These are phyloP conservation scores for Fusarium neocosmosporiellum DNA, from an alignment of 2,329 filamentous ascomycete species.

Conservation along the genomic window DNA sequence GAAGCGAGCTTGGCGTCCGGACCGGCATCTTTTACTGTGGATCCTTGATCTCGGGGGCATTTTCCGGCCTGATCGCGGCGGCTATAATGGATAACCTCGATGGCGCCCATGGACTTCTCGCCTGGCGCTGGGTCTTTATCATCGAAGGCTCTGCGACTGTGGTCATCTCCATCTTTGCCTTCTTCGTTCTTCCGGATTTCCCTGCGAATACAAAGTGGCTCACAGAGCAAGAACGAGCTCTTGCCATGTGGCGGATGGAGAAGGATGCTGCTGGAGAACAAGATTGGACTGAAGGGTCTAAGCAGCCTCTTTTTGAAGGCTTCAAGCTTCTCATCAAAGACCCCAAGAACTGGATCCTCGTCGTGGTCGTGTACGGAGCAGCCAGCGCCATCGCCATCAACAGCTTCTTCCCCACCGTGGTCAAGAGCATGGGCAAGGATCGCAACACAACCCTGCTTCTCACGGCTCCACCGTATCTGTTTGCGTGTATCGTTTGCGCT, in stretches of 20 bases:
- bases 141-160: constrained; percentile 64
- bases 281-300: constrained; percentile 52
- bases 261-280: constrained; percentile 54
- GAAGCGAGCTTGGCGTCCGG: constrained; percentile 71
- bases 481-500: constrained; percentile 49
- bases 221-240: constrained; percentile 53
- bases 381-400: constrained; percentile 57
- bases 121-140: constrained; percentile 74
- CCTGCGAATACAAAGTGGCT: constrained; percentile 53
- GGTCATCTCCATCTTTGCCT: constrained; percentile 27
- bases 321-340: constrained; percentile 59
- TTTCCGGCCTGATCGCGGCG: constrained; percentile 70
- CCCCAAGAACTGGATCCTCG: constrained; percentile 53
- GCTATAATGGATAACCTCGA: constrained; percentile 63
- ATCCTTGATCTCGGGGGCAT: constrained; percentile 74
- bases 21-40: constrained; percentile 70
- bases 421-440: constrained; percentile 18
- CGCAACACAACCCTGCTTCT: constrained; percentile 16
- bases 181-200: constrained; percentile 42
- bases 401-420: constrained; percentile 48
- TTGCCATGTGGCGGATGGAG: constrained; percentile 52
- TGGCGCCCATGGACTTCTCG: constrained; percentile 41
- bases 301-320: constrained; percentile 49
- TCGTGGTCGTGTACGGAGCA: constrained; percentile 56
- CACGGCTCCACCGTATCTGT: constrained; percentile 20